Conservation (phyloP, 2,329 filamentous ascomycete species). For the Cladobotryum protrusum region DNA sequence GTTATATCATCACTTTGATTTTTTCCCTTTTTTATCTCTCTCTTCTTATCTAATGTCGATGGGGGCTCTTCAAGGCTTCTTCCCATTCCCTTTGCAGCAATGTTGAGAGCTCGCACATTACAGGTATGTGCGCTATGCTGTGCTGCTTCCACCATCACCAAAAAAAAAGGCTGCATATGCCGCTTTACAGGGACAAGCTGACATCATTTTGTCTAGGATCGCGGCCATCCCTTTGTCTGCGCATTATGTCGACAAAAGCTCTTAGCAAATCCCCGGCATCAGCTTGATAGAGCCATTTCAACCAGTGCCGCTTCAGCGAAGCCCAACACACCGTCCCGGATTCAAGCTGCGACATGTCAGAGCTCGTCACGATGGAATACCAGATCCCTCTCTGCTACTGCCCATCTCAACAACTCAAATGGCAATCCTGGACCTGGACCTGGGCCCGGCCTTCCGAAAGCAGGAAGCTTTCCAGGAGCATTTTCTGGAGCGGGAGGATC, state of each 20-base stretch:
- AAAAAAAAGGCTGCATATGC: constrained; percentile 1
- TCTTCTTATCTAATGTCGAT: constrained; percentile 5
- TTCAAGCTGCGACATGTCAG: background rate
- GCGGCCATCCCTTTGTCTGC: constrained; percentile 35
- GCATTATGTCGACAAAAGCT: constrained; percentile 31
- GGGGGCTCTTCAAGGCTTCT: constrained; percentile 1
- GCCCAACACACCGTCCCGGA: background rate
- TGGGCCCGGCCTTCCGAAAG: constrained; percentile 2
- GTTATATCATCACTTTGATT: background rate
- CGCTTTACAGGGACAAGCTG: constrained; percentile 6
- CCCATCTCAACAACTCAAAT: constrained; percentile 15
- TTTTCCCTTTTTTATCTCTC: no score
- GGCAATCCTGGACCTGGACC: constrained; percentile 13
- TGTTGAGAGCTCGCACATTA: constrained; percentile 38
- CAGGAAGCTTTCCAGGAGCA: constrained; percentile 20
- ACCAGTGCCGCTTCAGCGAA: background rate
- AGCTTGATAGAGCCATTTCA: background rate
- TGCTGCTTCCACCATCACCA: constrained; percentile 7
- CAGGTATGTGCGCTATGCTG: constrained; percentile 24
- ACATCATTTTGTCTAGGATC: constrained; percentile 23
- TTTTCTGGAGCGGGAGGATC: constrained; percentile 17
- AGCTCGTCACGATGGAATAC: constrained; percentile 5
- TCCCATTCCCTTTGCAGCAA: constrained; percentile 20
- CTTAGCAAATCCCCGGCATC: constrained; percentile 13
- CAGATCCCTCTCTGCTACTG: constrained; percentile 25